Evolutionary conservation across 2,329 filamentous ascomycete genomes (phyloP).

Genomic region (Epichloe amarillans): DNA sequence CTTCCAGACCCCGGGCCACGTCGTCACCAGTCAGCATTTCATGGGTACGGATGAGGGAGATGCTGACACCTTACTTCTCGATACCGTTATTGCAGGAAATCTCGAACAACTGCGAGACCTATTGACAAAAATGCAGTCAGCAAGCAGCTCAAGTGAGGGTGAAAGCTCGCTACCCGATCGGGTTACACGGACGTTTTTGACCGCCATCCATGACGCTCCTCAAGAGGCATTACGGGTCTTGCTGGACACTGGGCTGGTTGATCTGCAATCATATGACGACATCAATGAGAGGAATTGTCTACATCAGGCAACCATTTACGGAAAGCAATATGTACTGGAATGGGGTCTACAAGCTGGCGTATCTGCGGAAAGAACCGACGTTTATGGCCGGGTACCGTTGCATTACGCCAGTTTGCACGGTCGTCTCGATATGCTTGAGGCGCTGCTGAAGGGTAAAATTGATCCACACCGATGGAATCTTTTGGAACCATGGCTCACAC

Average conservation of each 20-base stretch:
- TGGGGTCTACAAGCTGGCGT: constrained; percentile 65
- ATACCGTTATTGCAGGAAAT: constrained; percentile 76
- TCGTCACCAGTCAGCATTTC: constrained; percentile 52
- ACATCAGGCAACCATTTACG: constrained; percentile 93
- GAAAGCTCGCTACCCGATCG: constrained; percentile 52
- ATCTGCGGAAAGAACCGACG: constrained; percentile 68
- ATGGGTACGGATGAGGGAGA: constrained; percentile 76
- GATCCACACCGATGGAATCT: too few species aligned
- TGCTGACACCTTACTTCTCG: constrained; percentile 74
- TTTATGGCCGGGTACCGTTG: constrained; percentile 84
- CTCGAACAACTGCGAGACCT: constrained; percentile 66
- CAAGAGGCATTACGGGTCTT: constrained; percentile 63
- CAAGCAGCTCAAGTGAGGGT: constrained; percentile 40
- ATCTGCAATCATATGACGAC: constrained; percentile 88
- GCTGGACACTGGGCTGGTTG: constrained; percentile 67
- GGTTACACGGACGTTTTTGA: constrained; percentile 79
- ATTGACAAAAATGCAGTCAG: constrained; percentile 54
- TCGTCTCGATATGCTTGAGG: constrained; percentile 67
- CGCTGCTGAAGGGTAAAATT: constrained; percentile 48
- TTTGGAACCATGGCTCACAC: neutral
- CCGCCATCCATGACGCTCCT: constrained; percentile 76
- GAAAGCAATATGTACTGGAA: constrained; percentile 63
- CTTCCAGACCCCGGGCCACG: constrained; percentile 54
- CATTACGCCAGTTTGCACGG: constrained; percentile 97
- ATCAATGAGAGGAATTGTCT: constrained; percentile 96